Evolutionary conservation across 2,329 filamentous ascomycete species (phyloP).

Genomic region (Rutstroemia sp.): DNA sequence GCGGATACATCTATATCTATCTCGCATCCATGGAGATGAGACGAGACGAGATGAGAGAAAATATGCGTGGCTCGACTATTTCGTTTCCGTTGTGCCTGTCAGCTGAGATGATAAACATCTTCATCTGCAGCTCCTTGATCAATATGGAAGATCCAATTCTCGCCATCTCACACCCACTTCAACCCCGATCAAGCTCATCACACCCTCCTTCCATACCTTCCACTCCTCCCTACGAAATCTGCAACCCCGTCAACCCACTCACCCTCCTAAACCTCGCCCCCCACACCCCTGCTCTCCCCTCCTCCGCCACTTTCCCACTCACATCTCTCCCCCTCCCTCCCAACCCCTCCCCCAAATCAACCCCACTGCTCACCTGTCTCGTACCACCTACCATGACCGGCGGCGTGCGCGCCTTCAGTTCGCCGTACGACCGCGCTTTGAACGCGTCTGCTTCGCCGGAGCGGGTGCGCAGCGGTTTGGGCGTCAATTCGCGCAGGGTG

Average conservation of each 20-base stretch:
- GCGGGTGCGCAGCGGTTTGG: conserved; percentile 16
- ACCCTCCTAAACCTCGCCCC: conserved; percentile 34
- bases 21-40: too few relatives aligned
- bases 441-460: conserved; percentile 29
- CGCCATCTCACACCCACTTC: too few relatives aligned
- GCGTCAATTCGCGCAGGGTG: conserved; percentile 6
- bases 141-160: too few relatives aligned
- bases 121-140: too few relatives aligned
- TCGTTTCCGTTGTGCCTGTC: too few relatives aligned
- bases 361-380: conserved; percentile 51
- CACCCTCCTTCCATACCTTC: too few relatives aligned
- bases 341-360: conserved; percentile 38
- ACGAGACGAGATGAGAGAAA: too few relatives aligned
- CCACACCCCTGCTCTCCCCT: conserved; percentile 41
- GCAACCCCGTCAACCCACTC: conserved; percentile 25
- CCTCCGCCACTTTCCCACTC: conserved; percentile 67
- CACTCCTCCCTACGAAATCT: not conserved
- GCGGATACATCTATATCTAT: too few relatives aligned
- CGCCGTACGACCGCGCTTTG: conserved; percentile 52
- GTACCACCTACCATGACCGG: conserved; percentile 42
- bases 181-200: too few relatives aligned
- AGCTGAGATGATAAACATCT: too few relatives aligned
- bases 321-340: conserved; percentile 45
- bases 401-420: conserved; percentile 45
- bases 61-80: too few relatives aligned